phyloP scores from a whole-genome alignment of 352 stramenopile species.

The Blastocystis sp. region DNA sequence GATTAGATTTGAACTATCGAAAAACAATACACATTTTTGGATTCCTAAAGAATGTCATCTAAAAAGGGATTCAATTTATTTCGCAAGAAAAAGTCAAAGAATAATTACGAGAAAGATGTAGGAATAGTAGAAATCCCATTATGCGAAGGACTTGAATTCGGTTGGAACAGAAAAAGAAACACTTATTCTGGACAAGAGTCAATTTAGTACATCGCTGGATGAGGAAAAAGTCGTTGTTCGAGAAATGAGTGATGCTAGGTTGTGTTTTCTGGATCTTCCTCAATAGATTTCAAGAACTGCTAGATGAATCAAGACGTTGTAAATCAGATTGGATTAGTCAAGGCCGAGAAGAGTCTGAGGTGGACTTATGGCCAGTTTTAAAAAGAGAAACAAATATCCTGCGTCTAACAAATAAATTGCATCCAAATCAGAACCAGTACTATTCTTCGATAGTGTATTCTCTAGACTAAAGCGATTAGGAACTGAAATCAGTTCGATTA shows the following conservation, averaged over 20 bases:
- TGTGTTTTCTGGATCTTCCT: not conserved
- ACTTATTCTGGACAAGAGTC: not conserved
- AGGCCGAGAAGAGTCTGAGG: slow-evolving; percentile 7
- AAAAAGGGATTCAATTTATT: slow-evolving; percentile 35
- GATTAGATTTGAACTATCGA: not conserved
- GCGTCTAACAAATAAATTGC: not conserved
- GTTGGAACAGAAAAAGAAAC: not conserved
- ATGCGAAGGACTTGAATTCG: not conserved
- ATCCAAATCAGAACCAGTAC: slow-evolving; percentile 55
- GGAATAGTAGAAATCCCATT: not conserved
- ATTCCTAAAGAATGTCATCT: slow-evolving; percentile 30
- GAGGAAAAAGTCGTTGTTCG: not conserved
- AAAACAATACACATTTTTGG: not conserved
- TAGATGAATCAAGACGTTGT: slow-evolving; percentile 20
- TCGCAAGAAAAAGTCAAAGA: not conserved
- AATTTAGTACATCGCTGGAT: not conserved
- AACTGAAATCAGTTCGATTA: not conserved
- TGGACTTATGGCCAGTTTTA: slow-evolving; percentile 30
- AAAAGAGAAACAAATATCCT: slow-evolving; percentile 34
- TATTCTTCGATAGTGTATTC: not conserved
- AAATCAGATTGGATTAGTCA: slow-evolving; percentile 51
- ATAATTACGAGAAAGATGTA: not conserved
- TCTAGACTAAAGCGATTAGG: slow-evolving; percentile 44
- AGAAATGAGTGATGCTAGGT: not conserved
- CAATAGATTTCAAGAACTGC: slow-evolving; percentile 35